Percentiles rank a stretch among this genome's conserved stretches.
phyloP scores from a whole-genome alignment of 2,329 filamentous ascomycete genomes.

The Orbilia oligospora region DNA sequence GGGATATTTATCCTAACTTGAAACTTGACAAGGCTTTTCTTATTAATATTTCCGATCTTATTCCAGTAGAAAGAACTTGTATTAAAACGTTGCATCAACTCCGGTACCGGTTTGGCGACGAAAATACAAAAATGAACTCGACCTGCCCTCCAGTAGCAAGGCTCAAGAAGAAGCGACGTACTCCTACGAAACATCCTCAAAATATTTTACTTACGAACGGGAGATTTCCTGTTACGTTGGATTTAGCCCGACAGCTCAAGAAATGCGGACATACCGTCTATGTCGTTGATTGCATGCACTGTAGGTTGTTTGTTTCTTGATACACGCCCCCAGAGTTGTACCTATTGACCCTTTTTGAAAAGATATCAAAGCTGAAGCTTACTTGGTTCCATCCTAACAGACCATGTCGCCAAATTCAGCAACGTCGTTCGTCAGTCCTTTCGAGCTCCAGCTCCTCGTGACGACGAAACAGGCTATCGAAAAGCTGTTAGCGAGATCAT shows the following conservation, averaged over 20 bases:
- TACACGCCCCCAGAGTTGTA: too few species aligned
- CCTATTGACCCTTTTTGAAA: too few species aligned
- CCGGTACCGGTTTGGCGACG: too few species aligned
- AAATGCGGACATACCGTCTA: conserved; percentile 62
- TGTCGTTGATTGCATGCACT: conserved; percentile 64
- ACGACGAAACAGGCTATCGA: conserved; percentile 62
- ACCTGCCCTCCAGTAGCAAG: too few species aligned
- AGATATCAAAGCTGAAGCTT: not conserved
- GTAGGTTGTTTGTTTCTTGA: conserved; percentile 16
- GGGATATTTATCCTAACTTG: too few species aligned
- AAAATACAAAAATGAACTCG: too few species aligned
- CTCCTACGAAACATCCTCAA: conserved; percentile 32
- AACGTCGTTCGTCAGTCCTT: conserved; percentile 61
- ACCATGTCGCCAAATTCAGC: conserved; percentile 64
- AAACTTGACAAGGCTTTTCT: too few species aligned
- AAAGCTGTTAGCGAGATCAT: conserved; percentile 58
- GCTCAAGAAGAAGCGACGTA: conserved; percentile 10
- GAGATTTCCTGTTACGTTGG: conserved; percentile 64
- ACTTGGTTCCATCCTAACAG: conserved; percentile 3
- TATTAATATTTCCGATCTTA: too few species aligned
- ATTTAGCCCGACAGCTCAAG: conserved; percentile 63
- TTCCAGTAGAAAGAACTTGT: too few species aligned
- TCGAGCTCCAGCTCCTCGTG: conserved; percentile 62
- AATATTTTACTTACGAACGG: conserved; percentile 64
- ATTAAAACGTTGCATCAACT: too few species aligned